Percentiles rank a stretch among this genome's conserved stretches.
Conservation (phyloP, 2,329 filamentous ascomycete genomes). For the Lachnellula subtilissima region DNA sequence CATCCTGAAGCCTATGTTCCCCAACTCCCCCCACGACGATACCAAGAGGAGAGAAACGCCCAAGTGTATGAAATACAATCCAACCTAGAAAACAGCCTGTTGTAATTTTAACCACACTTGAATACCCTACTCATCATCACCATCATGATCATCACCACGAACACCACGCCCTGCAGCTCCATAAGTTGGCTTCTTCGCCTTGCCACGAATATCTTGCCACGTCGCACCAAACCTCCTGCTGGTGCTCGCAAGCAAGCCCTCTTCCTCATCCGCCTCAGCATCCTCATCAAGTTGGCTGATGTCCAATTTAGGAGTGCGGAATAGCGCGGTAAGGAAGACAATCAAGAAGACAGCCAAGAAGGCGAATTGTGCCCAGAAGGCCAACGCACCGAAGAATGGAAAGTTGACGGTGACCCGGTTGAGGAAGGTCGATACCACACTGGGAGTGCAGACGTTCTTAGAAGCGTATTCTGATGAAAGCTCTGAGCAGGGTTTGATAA, state of each 20-base stretch:
- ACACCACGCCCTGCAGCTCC: slow-evolving; percentile 5
- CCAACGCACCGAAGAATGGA: slow-evolving; percentile 87
- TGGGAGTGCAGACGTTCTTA: slow-evolving; percentile 80
- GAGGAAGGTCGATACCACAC: slow-evolving; percentile 85
- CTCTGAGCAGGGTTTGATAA: slow-evolving; percentile 81
- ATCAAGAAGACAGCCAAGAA: slow-evolving; percentile 82
- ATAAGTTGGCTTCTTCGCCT: slow-evolving; percentile 17
- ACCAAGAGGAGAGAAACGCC: too few relatives aligned
- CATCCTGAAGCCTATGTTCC: not conserved
- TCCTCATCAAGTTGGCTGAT: slow-evolving; percentile 79
- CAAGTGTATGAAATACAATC: not conserved
- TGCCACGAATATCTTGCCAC: slow-evolving; percentile 76
- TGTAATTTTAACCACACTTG: not conserved
- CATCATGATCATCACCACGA: slow-evolving; percentile 11
- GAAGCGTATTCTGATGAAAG: slow-evolving; percentile 65
- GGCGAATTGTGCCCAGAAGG: slow-evolving; percentile 94
- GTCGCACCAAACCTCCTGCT: slow-evolving; percentile 77
- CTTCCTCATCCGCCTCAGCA: slow-evolving; percentile 87
- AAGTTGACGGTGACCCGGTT: slow-evolving; percentile 92
- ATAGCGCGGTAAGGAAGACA: slow-evolving; percentile 71
- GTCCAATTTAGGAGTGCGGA: slow-evolving; percentile 74
- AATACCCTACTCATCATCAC: slow-evolving; percentile 2
- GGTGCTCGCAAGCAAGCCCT: slow-evolving; percentile 81
- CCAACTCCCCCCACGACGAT: not conserved
- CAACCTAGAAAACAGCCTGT: not conserved